A percentile compares a stretch with the other conserved stretches of the same genome.
phyloP scores from a whole-genome alignment of 2,329 filamentous ascomycete species.

The Fusarium nygamai region DNA sequence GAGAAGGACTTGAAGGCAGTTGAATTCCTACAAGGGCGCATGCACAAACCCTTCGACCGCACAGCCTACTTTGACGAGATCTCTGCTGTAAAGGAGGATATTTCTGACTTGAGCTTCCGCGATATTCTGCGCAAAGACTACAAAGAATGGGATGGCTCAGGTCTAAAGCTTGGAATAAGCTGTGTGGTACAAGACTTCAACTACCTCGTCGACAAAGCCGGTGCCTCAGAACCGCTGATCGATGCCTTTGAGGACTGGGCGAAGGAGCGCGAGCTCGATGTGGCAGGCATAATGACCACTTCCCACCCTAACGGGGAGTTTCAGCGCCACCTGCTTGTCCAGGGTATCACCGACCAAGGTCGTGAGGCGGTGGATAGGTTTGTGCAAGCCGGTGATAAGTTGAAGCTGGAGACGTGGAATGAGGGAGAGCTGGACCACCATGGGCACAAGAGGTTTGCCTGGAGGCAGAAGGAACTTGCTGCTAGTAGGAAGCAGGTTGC shows the following conservation, averaged over 20 bases:
- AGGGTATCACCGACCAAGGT: slow-evolving; percentile 64
- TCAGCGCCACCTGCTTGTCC: slow-evolving; percentile 73
- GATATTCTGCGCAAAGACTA: slow-evolving; percentile 86
- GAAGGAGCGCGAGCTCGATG: slow-evolving; percentile 65
- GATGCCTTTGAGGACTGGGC: slow-evolving; percentile 62
- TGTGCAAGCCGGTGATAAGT: slow-evolving; percentile 53
- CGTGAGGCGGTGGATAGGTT: slow-evolving; percentile 66
- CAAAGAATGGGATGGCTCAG: slow-evolving; percentile 76
- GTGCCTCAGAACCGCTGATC: slow-evolving; percentile 57
- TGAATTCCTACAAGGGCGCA: slow-evolving; percentile 64
- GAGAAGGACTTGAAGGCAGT: slow-evolving; percentile 68
- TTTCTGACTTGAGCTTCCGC: slow-evolving; percentile 67
- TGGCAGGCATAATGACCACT: slow-evolving; percentile 77
- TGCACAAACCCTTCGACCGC: slow-evolving; percentile 59
- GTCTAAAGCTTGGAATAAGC: slow-evolving; percentile 71
- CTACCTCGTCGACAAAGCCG: slow-evolving; percentile 67
- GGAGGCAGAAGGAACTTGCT: slow-evolving; percentile 72
- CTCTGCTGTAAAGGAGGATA: slow-evolving; percentile 72
- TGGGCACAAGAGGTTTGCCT: slow-evolving; percentile 65
- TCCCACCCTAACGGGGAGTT: slow-evolving; percentile 65
- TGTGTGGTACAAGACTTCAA: slow-evolving; percentile 70
- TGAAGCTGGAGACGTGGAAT: slow-evolving; percentile 67
- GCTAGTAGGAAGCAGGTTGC: slow-evolving; percentile 76
- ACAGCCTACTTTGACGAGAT: slow-evolving; percentile 68
- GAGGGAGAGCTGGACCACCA: slow-evolving; percentile 57